phyloP scores from a whole-genome alignment of 208 protist species.

The Acanthamoeba culbertsoni region DNA sequence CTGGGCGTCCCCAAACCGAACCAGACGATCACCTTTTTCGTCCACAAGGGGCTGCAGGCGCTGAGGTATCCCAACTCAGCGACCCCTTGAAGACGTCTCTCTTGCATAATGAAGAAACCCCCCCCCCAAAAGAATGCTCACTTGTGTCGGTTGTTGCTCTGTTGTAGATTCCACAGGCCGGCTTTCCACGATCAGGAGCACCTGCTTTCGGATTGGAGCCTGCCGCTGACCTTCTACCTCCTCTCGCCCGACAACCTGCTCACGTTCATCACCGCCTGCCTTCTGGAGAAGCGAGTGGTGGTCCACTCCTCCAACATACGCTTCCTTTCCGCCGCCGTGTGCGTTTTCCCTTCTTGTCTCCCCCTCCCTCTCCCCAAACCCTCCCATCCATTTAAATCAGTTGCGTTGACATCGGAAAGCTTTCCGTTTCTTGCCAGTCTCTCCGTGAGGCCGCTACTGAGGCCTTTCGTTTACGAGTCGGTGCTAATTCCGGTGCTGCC shows the following conservation, averaged over 20 bases:
- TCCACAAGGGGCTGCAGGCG: not conserved
- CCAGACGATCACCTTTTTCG: not conserved
- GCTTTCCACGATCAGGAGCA: constrained; percentile 21
- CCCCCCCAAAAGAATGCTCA: too few species aligned
- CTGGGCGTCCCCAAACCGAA: not conserved
- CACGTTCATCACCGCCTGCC: constrained; percentile 29
- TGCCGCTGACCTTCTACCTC: constrained; percentile 34
- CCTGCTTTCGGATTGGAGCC: not conserved
- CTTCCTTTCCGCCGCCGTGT: constrained; percentile 18
- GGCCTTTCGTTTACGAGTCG: constrained; percentile 7
- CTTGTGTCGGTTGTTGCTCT: too few species aligned
- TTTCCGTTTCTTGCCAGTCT: not conserved
- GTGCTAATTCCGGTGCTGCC: constrained; percentile 13
- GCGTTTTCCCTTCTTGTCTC: not conserved
- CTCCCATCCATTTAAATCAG: not conserved
- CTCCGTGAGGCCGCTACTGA: not conserved
- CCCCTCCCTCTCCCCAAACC: not conserved
- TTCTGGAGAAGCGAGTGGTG: not conserved
- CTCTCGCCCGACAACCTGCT: constrained; percentile 29
- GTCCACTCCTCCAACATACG: not conserved
- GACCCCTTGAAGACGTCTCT: too few species aligned
- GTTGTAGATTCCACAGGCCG: constrained; percentile 26
- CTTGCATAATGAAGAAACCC: too few species aligned
- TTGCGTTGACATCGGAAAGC: not conserved
- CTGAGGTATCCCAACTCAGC: not conserved